A percentile compares a stretch with the other conserved stretches of the same genome.
Conservation (phyloP, 345 rosid genomes). For the Sonneratia alba region DNA sequence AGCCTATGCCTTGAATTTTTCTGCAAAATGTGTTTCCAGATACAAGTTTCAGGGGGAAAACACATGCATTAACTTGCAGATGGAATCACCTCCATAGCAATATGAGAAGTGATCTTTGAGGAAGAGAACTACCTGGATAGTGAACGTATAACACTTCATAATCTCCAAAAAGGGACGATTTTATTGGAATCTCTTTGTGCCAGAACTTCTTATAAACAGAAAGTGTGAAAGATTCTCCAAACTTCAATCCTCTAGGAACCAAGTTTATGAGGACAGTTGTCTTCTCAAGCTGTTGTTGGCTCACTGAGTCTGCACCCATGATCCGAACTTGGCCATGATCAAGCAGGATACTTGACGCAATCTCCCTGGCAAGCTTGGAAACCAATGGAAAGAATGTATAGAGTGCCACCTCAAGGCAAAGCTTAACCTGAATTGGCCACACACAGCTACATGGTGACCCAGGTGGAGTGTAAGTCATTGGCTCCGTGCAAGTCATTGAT, state of each 20-base stretch:
- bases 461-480: slow-evolving; percentile 49
- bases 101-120: neutral
- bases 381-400: slow-evolving; percentile 57
- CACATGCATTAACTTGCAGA: too few relatives aligned
- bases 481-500: slow-evolving; percentile 41
- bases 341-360: slow-evolving; percentile 33
- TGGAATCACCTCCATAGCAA: neutral
- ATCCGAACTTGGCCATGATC: slow-evolving; percentile 54
- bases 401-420: slow-evolving; percentile 35
- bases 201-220: slow-evolving; percentile 45
- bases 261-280: slow-evolving; percentile 51
- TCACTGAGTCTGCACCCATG: slow-evolving; percentile 58
- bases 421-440: slow-evolving; percentile 64
- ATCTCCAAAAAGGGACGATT: slow-evolving; percentile 43
- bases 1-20: too few relatives aligned
- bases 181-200: slow-evolving; percentile 32
- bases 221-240: slow-evolving; percentile 25
- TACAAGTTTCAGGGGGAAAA: too few relatives aligned
- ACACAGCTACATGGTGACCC: slow-evolving; percentile 56
- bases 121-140: slow-evolving; percentile 43
- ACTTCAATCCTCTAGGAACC: slow-evolving; percentile 45
- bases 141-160: slow-evolving; percentile 46
- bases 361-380: slow-evolving; percentile 50
- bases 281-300: slow-evolving; percentile 46
- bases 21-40: too few relatives aligned